Conservation (phyloP, 2,329 filamentous ascomycete species). For the Huntiella decipiens region DNA sequence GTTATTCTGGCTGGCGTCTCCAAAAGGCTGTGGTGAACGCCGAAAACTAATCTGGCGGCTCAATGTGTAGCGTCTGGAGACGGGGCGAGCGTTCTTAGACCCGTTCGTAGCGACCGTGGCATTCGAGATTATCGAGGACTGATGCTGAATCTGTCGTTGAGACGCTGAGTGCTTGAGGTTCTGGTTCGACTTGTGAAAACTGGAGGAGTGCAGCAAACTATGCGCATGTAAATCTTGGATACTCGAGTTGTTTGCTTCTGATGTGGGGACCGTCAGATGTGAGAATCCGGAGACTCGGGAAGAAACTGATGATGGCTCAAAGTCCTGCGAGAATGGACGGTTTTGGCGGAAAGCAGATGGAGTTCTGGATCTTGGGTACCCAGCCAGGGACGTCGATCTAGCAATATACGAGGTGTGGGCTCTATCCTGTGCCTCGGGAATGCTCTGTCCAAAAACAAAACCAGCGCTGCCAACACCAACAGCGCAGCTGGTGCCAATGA, state of each 20-base stretch:
- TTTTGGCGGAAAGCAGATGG: constrained; percentile 3
- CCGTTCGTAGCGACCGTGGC: constrained; percentile 9
- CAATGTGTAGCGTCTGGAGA: constrained; percentile 13
- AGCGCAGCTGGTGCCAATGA: constrained; percentile 42
- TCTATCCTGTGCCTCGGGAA: constrained; percentile 14
- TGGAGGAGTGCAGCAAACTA: not conserved
- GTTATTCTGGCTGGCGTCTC: constrained; percentile 14
- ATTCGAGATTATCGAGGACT: constrained; percentile 13
- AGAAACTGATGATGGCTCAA: constrained; percentile 5
- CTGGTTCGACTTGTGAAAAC: constrained; percentile 5
- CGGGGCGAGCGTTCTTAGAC: constrained; percentile 13
- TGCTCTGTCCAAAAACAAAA: constrained; percentile 37
- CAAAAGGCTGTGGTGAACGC: constrained; percentile 10
- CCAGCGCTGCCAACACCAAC: constrained; percentile 40
- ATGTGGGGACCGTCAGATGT: constrained; percentile 3
- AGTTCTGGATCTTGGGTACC: constrained; percentile 3
- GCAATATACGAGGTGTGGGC: constrained; percentile 12
- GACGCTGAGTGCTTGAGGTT: constrained; percentile 8
- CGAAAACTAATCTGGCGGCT: constrained; percentile 11
- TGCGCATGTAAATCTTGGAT: not conserved
- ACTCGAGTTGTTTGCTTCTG: constrained; percentile 1
- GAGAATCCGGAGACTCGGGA: constrained; percentile 5
- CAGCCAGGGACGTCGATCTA: constrained; percentile 2
- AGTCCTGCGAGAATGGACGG: constrained; percentile 9
- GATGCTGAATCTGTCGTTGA: constrained; percentile 8